These are phyloP conservation scores for Macadamia integrifolia DNA, from an alignment of 164 flowering plant genomes.

Conservation along the genomic window DNA sequence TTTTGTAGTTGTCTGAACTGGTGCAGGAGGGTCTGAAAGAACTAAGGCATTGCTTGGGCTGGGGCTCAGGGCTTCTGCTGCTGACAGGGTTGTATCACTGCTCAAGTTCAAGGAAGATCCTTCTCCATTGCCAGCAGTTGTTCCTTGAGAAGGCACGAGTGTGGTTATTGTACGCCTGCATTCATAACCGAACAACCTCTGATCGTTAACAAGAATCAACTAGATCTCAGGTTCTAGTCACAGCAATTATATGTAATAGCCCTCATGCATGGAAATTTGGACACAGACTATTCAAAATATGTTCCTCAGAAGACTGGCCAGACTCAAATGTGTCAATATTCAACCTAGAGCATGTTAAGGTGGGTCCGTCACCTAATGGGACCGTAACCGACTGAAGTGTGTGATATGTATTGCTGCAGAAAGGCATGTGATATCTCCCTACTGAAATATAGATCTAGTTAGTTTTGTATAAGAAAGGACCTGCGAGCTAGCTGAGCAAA, in stretches of 20 bases:
- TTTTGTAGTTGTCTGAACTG: constrained; percentile 41
- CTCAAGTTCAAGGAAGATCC: constrained; percentile 7
- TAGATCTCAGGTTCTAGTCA: neutral
- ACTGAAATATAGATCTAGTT: neutral
- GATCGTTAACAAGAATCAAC: neutral
- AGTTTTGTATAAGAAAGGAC: constrained; percentile 21
- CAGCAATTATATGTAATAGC: too few relatives aligned
- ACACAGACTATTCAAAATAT: too few relatives aligned
- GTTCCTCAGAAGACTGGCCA: neutral
- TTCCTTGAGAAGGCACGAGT: constrained; percentile 24
- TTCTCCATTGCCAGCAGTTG: constrained; percentile 18
- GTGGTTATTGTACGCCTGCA: constrained; percentile 64
- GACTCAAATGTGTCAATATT: neutral
- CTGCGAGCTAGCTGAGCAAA: constrained; percentile 86
- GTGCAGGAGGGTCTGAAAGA: constrained; percentile 50
- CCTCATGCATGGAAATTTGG: too few relatives aligned
- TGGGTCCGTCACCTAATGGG: too few relatives aligned
- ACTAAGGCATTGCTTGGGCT: constrained; percentile 44
- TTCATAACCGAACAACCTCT: neutral
- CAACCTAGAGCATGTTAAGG: too few relatives aligned
- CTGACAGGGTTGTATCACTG: constrained; percentile 10
- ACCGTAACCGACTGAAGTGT: too few relatives aligned
- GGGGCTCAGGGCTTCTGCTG: constrained; percentile 16
- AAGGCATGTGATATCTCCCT: neutral
- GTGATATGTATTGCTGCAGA: too few relatives aligned